phyloP scores from a whole-genome alignment of 2,329 filamentous ascomycete species.

The Cercospora sp. region DNA sequence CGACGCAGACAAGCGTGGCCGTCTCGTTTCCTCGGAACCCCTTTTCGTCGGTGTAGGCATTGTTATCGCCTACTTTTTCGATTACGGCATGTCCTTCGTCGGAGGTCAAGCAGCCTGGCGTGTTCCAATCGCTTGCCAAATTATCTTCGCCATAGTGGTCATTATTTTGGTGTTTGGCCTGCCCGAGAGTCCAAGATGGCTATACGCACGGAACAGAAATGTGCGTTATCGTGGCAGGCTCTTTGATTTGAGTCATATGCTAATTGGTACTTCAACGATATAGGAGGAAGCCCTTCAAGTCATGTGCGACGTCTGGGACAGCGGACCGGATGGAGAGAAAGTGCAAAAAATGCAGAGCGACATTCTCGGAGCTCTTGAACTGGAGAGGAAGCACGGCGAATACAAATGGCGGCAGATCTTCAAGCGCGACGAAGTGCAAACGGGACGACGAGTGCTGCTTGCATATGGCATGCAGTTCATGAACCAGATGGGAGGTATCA shows the following conservation, averaged over 20 bases:
- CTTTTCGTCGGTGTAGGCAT: constrained; percentile 40
- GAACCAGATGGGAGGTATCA: constrained; percentile 39
- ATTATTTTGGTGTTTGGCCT: constrained; percentile 43
- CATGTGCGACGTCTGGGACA: constrained; percentile 39
- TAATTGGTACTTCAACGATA: not conserved
- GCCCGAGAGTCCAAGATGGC: constrained; percentile 45
- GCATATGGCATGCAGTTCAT: constrained; percentile 35
- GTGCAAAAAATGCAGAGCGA: constrained; percentile 37
- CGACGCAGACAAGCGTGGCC: constrained; percentile 37
- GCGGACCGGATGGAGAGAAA: constrained; percentile 31
- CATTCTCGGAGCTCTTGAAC: constrained; percentile 40
- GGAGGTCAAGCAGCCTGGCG: constrained; percentile 49
- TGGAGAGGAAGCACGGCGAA: constrained; percentile 42
- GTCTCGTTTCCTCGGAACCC: constrained; percentile 39
- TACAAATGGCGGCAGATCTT: constrained; percentile 44
- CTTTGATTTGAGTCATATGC: no score
- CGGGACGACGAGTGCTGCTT: constrained; percentile 41
- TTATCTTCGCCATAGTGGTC: constrained; percentile 41
- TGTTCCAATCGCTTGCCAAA: constrained; percentile 50
- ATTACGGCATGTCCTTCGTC: constrained; percentile 43
- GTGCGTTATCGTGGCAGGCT: no score
- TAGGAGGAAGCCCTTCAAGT: constrained; percentile 35
- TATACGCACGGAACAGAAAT: constrained; percentile 38
- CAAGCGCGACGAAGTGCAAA: constrained; percentile 44
- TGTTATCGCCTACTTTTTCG: constrained; percentile 39